These are phyloP conservation scores for Apiotrichum akiyoshidainum DNA, from an alignment of 1,284 basidiomycete genomes.

Conservation along the genomic window DNA sequence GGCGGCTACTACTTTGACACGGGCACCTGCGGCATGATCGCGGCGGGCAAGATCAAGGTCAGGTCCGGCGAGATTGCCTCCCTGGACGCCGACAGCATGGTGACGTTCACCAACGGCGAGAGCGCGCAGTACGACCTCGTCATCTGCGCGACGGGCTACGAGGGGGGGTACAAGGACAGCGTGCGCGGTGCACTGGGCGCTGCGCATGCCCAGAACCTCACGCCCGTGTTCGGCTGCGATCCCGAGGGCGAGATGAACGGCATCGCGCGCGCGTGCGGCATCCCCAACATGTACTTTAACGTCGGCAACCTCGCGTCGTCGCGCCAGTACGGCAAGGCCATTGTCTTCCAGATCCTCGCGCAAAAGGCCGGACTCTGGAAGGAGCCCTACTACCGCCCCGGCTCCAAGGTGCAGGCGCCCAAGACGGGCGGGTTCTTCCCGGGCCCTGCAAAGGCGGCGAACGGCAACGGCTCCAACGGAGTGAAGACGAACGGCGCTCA, in stretches of 20 bases:
- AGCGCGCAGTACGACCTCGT: slow-evolving; percentile 65
- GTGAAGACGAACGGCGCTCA: no score
- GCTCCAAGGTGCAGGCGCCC: neutral
- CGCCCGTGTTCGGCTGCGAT: slow-evolving; percentile 60
- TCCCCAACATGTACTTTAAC: slow-evolving; percentile 40
- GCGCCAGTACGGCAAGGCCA: slow-evolving; percentile 59
- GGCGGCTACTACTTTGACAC: slow-evolving; percentile 55
- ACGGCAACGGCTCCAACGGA: no score
- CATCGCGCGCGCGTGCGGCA: slow-evolving; percentile 56
- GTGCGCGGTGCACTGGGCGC: slow-evolving; percentile 56
- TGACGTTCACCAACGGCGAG: slow-evolving; percentile 65
- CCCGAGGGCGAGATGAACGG: slow-evolving; percentile 60
- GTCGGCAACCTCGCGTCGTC: slow-evolving; percentile 58
- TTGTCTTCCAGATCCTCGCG: slow-evolving; percentile 63
- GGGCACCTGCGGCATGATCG: slow-evolving; percentile 63
- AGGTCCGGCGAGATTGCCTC: slow-evolving; percentile 62
- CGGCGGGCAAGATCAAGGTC: slow-evolving; percentile 69
- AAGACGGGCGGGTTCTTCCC: neutral
- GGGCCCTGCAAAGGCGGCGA: no score
- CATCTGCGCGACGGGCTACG: slow-evolving; percentile 64
- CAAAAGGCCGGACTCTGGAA: slow-evolving; percentile 53
- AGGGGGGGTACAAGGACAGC: slow-evolving; percentile 42
- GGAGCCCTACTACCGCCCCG: slow-evolving; percentile 34
- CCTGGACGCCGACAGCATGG: slow-evolving; percentile 52
- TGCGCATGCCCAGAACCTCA: slow-evolving; percentile 54